Percentiles rank a stretch among this genome's conserved stretches.
Conservation (phyloP, 345 rosid species). For the Excoecaria cochinchinensis region DNA sequence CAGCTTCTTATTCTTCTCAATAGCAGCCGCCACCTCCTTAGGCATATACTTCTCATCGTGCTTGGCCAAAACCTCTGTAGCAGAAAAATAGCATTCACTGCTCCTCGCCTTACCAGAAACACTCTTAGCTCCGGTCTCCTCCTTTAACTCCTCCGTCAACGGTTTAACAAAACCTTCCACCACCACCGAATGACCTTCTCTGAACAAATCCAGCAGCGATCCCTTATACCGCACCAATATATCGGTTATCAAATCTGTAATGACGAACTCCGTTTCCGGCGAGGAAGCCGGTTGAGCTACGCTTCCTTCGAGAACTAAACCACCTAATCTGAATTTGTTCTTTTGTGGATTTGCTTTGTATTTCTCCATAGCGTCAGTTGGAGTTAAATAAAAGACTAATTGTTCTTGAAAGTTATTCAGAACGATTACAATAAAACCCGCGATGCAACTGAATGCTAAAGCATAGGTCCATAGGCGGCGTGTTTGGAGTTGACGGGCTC, state of each 20-base stretch:
- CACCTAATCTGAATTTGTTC: constrained; percentile 76
- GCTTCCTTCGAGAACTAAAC: constrained; percentile 93
- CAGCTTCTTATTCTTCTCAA: constrained; percentile 89
- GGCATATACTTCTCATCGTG: constrained; percentile 99
- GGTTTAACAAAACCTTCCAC: constrained; percentile 94
- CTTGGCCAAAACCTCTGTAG: constrained; percentile 89
- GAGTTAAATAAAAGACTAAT: constrained; percentile 81
- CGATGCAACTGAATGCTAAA: constrained; percentile 78
- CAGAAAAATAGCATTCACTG: constrained; percentile 65
- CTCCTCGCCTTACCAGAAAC: constrained; percentile 71
- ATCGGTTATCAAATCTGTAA: constrained; percentile 84
- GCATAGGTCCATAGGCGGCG: constrained; percentile 94
- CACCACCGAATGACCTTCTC: constrained; percentile 94
- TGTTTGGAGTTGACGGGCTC: constrained; percentile 86
- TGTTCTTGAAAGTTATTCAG: constrained; percentile 87
- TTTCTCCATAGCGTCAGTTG: constrained; percentile 80
- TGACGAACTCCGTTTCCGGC: constrained; percentile 78
- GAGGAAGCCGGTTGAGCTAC: constrained; percentile 70
- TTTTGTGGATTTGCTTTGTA: constrained; percentile 61
- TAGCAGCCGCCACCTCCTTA: constrained; percentile 83
- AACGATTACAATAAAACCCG: constrained; percentile 82
- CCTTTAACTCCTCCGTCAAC: constrained; percentile 53
- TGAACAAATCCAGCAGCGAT: constrained; percentile 78
- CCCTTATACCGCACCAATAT: constrained; percentile 78
- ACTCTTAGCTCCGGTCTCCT: constrained; percentile 43